Evolutionary conservation across 805 yeast species (phyloP).

Genomic region (Maudiozyma pseudohumilis): DNA sequence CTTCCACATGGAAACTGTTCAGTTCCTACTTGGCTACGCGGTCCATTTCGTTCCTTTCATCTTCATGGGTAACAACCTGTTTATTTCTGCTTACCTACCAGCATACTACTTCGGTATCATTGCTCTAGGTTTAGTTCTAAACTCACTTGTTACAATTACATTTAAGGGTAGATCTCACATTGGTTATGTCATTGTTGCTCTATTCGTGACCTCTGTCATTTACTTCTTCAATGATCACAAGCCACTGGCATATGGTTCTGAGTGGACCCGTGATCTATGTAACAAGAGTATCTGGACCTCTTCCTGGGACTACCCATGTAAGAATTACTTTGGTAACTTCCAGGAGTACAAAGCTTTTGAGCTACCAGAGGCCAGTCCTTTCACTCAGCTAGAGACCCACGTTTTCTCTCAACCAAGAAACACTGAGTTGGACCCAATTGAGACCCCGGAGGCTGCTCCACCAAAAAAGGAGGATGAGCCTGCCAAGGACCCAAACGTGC

Average conservation of each 20-base stretch:
- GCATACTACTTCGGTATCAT: constrained; percentile 80
- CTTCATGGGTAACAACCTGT: constrained; percentile 84
- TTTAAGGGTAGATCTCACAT: constrained; percentile 34
- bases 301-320: constrained; percentile 88
- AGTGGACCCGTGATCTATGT: constrained; percentile 72
- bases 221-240: constrained; percentile 52
- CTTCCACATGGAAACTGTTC: constrained; percentile 52
- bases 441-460: constrained; percentile 1
- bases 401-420: background rate
- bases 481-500: background rate
- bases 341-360: constrained; percentile 13
- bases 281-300: constrained; percentile 44
- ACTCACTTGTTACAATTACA: constrained; percentile 37
- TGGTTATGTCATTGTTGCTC: constrained; percentile 37
- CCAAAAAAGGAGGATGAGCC: background rate
- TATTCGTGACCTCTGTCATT: constrained; percentile 41
- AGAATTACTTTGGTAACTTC: constrained; percentile 33
- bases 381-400: constrained; percentile 1
- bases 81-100: constrained; percentile 87
- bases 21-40: constrained; percentile 62
- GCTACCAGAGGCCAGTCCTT: background rate
- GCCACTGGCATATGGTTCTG: constrained; percentile 66
- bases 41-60: constrained; percentile 65
- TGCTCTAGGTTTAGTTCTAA: constrained; percentile 58
- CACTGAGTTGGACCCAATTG: background rate